phyloP scores from a whole-genome alignment of 176 grass and related monocot species.

The Hsuehochloa calcarea region DNA sequence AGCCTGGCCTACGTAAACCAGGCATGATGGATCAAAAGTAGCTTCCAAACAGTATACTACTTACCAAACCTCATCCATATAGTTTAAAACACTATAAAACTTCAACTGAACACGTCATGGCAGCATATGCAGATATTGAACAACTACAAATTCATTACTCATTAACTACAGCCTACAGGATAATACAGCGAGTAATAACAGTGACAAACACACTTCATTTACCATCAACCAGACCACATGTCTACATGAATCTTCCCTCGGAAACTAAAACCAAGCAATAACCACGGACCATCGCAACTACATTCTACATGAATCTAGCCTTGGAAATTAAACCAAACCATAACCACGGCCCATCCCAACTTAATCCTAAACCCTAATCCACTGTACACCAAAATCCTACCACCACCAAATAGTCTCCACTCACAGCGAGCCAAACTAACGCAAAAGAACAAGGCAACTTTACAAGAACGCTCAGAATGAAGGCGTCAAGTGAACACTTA shows the following conservation, averaged over 20 bases:
- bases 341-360: not conserved
- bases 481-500: slow-evolving; percentile 16
- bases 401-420: not conserved
- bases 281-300: not conserved
- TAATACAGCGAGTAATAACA: not conserved
- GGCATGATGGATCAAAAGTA: not conserved
- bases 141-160: too few species aligned
- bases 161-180: not conserved
- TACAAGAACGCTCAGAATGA: not conserved
- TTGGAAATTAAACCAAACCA: not conserved
- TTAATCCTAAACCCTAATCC: not conserved
- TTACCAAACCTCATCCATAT: not conserved
- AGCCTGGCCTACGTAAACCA: not conserved
- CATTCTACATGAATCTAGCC: not conserved
- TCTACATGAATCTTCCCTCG: not conserved
- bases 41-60: not conserved
- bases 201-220: too few species aligned
- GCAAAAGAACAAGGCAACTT: not conserved
- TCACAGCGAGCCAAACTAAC: not conserved
- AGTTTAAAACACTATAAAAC: not conserved
- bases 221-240: not conserved
- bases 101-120: not conserved
- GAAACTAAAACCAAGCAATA: not conserved
- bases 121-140: not conserved
- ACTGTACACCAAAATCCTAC: not conserved